Evolutionary conservation across 73 alveolate genomes (phyloP), one percentile per base, ranked within the genome.

Genomic region (Tetrahymena thermophila): DNA sequence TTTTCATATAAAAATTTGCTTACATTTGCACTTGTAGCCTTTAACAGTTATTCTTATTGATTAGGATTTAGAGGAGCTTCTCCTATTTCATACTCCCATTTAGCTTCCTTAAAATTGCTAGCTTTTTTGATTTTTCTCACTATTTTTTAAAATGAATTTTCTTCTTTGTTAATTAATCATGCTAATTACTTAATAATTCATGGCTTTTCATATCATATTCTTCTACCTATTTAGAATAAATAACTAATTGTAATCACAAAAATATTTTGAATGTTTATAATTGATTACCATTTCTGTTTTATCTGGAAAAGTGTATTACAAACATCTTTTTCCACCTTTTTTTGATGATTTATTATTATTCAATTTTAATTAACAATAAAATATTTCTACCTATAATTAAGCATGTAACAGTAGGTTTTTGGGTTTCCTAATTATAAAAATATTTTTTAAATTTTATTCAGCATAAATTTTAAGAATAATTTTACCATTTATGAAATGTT

Each of bases 71-170:
- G 95, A 35, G 96, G 97, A 23, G 98, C 99, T 96, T 99, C 99
- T n/a, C 99, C 99, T 35, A 99, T 98, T 97, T 99, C 99, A 56
- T 97, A 98, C 19, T 96, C 98, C 99, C 99, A 99, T 43, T 96
- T 85, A 34, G 99, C 99, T 93, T 98, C 98, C 56, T 99, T 99
- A 50, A 99, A 93, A 95, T 99, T 98, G 89, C 98, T 97, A 34
- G 96, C 97, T 96, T 98, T 96, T 95, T 96, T 96, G 93, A 96
- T 84, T 93, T 93, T 96, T 43, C 98, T 93, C 83, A 84, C 93
- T 95, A 38, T 84, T 38, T 38, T 85, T 19, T 85, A 25, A 85
- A 16, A n/a, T 19, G 3, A 11, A 19, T 23, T 19, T 28, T 71
- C 23, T 4, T 34, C 8, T 71, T 71, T 71, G 17, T 19, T 8